A percentile compares a stretch with the other conserved stretches of the same genome.
These are phyloP conservation scores for Arthrinium puccinioides DNA, from an alignment of 2,329 filamentous ascomycete species.

Conservation along the genomic window DNA sequence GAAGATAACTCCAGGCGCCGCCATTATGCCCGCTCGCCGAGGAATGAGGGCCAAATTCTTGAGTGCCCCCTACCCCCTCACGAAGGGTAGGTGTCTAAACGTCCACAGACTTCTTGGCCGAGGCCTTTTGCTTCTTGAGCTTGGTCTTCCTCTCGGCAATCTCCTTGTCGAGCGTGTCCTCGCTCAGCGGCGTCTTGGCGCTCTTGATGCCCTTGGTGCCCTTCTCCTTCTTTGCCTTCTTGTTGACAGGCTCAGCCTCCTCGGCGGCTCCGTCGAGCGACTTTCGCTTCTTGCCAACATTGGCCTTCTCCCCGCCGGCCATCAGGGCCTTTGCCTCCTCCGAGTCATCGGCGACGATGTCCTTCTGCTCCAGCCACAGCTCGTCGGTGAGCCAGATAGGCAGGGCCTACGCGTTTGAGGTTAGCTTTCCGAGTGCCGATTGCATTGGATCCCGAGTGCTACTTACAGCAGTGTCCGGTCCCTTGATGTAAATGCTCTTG, in stretches of 20 bases:
- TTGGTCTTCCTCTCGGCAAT: slow-evolving; percentile 52
- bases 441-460: not conserved
- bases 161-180: slow-evolving; percentile 48
- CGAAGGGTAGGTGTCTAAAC: slow-evolving; percentile 27
- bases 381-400: slow-evolving; percentile 94
- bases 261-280: slow-evolving; percentile 7
- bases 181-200: slow-evolving; percentile 34
- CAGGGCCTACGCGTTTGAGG: slow-evolving; percentile 43
- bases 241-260: slow-evolving; percentile 28
- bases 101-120: slow-evolving; percentile 44
- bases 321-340: slow-evolving; percentile 38
- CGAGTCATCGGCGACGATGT: slow-evolving; percentile 54
- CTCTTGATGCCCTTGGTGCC: slow-evolving; percentile 8
- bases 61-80: too few relatives aligned
- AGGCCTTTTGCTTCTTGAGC: slow-evolving; percentile 52
- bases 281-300: slow-evolving; percentile 14
- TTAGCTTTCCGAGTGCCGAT: not conserved
- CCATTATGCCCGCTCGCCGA: too few relatives aligned
- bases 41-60: too few relatives aligned
- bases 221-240: slow-evolving; percentile 37
- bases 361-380: slow-evolving; percentile 76
- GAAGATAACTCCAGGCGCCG: too few relatives aligned
- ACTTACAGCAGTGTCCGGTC: slow-evolving; percentile 61
- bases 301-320: slow-evolving; percentile 21
- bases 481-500: slow-evolving; percentile 82